These are phyloP conservation scores for Penicillium nordicum DNA, from an alignment of 2,329 filamentous ascomycete genomes.

Conservation along the genomic window DNA sequence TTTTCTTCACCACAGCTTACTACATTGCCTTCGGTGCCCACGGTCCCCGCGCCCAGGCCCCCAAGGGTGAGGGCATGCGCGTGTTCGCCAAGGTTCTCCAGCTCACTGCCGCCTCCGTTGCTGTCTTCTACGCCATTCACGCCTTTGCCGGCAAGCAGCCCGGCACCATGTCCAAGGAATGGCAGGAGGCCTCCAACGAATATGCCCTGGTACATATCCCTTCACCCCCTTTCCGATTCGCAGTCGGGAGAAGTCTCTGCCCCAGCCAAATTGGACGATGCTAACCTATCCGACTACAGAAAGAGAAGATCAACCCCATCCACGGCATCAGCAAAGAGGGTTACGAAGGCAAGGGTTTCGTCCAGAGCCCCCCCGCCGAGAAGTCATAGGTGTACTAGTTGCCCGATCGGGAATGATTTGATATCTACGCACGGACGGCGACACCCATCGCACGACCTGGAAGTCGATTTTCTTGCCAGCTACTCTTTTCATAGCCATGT, in stretches of 20 bases:
- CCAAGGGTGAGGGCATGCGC: conserved; percentile 80
- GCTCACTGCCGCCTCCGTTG: conserved; percentile 64
- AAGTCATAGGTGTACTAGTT: conserved; percentile 31
- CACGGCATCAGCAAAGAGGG: conserved; percentile 76
- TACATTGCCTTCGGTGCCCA: conserved; percentile 98
- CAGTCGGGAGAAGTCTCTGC: neutral
- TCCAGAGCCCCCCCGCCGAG: conserved; percentile 59
- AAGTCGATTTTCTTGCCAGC: neutral
- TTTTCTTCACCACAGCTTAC: conserved; percentile 65
- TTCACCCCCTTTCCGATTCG: neutral
- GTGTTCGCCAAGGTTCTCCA: conserved; percentile 69
- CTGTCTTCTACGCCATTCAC: conserved; percentile 70
- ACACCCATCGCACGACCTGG: neutral
- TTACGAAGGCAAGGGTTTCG: conserved; percentile 73
- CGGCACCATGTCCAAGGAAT: conserved; percentile 92
- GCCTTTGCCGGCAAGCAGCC: conserved; percentile 69
- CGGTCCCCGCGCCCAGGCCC: conserved; percentile 78
- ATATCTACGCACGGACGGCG: conserved; percentile 15
- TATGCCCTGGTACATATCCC: conserved; percentile 72
- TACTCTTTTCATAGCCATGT: conserved; percentile 8
- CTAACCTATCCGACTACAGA: conserved; percentile 48
- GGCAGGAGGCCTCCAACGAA: conserved; percentile 93
- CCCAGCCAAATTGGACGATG: conserved; percentile 12
- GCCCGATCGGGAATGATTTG: conserved; percentile 24
- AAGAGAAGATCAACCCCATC: conserved; percentile 81